Base-by-base conservation (phyloP, 352 stramenopile genomes). In the Globisporangium barbulae region DNA sequence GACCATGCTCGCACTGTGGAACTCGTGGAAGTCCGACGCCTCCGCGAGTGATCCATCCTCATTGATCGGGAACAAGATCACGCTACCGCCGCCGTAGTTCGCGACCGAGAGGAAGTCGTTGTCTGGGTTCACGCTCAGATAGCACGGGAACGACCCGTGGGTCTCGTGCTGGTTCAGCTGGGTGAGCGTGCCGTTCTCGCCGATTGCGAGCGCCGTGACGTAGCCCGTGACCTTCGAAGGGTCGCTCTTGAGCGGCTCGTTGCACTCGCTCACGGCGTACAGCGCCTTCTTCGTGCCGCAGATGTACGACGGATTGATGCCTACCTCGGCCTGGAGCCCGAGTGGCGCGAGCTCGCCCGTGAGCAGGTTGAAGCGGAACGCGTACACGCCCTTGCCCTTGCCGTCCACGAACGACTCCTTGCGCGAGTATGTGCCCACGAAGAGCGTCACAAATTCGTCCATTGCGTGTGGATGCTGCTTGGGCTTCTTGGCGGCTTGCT, bases 401-500 rank as follows among this genome's bases (percentile, higher is more conserved):
- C 86, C 86, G 52, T 95, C 69, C 59, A 95, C 84, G 68, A 90
- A 81, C 53, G 70, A 75, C 72, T 91, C 79, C 65, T 84, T 84
- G 61, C 84, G 84, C 54, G 86, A 91, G 71, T 95, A 95, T n/a
- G 84, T 93, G 63, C 86, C 86, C 22, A 93, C 84, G 53, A 91
- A 90, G 2, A 95, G 70, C 25, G 76, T 81, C 33, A 71, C 71
- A 53, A 71, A 68, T 2, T 58, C 42, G 12, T 48, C 52, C 6
- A 21, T 33, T 10, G 25, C 5, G 47, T 30, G n/a, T 17, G 21
- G 21, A 28, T 25, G 45, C 45, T 55, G 47, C 47, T 53, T n/a
- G 17, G 42, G 9, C n/a, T 52, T 52, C 45, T 52, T 25, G 42
- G 19, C 13, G 3, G 4, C 13, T 17, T 9, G 13, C 17, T 21